phyloP scores from a whole-genome alignment of 108 stramenopile genomes.

The Cylindrotheca closterium region DNA sequence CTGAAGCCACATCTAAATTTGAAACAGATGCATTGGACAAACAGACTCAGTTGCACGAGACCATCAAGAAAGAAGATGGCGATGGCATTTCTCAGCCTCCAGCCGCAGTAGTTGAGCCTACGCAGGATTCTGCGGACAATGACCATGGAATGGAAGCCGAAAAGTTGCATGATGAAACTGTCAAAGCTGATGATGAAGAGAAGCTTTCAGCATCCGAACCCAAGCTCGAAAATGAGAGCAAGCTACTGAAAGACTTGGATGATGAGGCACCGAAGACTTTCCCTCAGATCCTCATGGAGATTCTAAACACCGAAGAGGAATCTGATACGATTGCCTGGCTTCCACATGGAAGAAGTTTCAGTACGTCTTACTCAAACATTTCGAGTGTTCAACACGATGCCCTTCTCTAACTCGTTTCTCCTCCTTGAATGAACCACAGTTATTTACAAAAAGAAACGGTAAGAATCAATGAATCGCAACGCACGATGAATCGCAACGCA shows the following conservation, averaged over 20 bases:
- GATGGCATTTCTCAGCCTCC: not conserved
- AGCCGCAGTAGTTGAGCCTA: not conserved
- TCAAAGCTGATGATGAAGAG: conserved; percentile 11
- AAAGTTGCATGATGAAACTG: not conserved
- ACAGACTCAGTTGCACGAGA: not conserved
- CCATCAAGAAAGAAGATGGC: not conserved
- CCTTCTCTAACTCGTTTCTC: not conserved
- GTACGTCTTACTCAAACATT: not conserved
- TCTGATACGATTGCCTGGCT: conserved; percentile 46
- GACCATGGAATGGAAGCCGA: not conserved
- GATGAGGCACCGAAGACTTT: conserved; percentile 40
- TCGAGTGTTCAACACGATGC: not conserved
- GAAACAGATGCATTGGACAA: not conserved
- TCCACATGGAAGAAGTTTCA: conserved; percentile 49
- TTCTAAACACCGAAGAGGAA: conserved; percentile 33
- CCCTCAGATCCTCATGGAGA: conserved; percentile 27
- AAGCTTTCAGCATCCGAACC: conserved; percentile 1
- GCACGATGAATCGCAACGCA: conserved; percentile 2
- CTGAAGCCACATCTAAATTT: not conserved
- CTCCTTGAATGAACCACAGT: not conserved
- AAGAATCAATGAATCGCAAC: conserved; percentile 25
- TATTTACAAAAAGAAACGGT: conserved; percentile 51
- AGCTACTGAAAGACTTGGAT: conserved; percentile 28
- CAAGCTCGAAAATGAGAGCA: conserved; percentile 7
- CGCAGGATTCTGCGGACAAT: not conserved